Evolutionary conservation across 495 filamentous ascomycete species (phyloP).

Genomic region (Penicillium verhagenii): DNA sequence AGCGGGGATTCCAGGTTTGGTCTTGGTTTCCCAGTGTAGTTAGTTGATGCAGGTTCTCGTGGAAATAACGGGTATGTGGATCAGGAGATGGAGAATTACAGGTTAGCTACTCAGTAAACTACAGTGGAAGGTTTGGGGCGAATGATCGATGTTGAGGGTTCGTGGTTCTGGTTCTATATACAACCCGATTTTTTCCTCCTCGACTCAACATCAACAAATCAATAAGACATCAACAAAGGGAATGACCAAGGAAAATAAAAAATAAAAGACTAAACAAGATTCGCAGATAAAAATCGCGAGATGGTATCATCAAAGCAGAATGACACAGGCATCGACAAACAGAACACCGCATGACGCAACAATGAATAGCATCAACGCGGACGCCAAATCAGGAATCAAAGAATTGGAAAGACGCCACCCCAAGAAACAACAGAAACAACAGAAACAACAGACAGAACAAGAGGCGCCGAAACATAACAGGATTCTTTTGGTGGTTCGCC

Average conservation of each 20-base stretch:
- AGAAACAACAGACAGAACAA: conserved; percentile 21
- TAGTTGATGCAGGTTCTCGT: conserved; percentile 3
- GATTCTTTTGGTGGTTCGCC: conserved; percentile 22
- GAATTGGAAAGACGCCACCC: conserved; percentile 36
- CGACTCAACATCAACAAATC: conserved; percentile 8
- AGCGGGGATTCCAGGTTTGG: not conserved
- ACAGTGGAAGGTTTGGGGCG: not conserved
- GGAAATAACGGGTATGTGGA: conserved; percentile 13
- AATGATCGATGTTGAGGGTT: conserved; percentile 5
- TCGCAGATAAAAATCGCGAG: conserved; percentile 29
- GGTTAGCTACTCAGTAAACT: not conserved
- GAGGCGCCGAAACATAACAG: conserved; percentile 24
- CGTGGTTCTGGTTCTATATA: conserved; percentile 23
- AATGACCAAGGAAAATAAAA: conserved; percentile 2
- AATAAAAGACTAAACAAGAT: not conserved
- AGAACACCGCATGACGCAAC: conserved; percentile 8
- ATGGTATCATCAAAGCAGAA: conserved; percentile 47
- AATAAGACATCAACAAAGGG: conserved; percentile 1
- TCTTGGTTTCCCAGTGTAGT: not conserved
- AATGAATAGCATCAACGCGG: conserved; percentile 11
- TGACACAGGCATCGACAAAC: conserved; percentile 30
- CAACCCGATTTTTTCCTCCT: conserved; percentile 13
- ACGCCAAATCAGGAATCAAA: conserved; percentile 17
- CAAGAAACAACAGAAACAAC: no score
- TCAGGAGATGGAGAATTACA: conserved; percentile 7